Percentiles rank a stretch among this genome's conserved stretches.
These are phyloP conservation scores for Colletotrichum tropicale DNA, from an alignment of 2,329 filamentous ascomycete species.

Conservation along the genomic window DNA sequence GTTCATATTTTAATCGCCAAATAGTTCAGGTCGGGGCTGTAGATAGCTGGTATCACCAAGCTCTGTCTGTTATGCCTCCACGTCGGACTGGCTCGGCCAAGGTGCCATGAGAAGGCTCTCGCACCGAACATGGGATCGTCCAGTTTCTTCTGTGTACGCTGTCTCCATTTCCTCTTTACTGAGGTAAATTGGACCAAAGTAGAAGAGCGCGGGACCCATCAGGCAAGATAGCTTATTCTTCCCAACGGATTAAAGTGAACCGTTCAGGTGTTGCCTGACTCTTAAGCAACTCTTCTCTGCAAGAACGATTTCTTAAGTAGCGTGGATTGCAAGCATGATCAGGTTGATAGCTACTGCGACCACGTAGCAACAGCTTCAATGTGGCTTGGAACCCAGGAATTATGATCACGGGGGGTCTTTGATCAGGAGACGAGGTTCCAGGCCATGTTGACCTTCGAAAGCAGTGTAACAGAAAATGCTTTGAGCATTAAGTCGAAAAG, in stretches of 20 bases:
- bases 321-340: not conserved
- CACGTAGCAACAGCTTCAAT: not conserved
- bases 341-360: not conserved
- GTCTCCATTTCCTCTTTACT: not conserved
- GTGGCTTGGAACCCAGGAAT: not conserved
- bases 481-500: not conserved
- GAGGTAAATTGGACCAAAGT: accelerated
- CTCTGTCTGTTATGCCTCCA: not conserved
- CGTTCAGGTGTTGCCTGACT: not conserved
- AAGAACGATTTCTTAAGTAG: not conserved
- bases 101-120: not conserved
- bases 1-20: accelerated
- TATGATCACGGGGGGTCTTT: not conserved
- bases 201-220: not conserved
- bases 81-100: not conserved
- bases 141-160: not conserved
- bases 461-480: not conserved
- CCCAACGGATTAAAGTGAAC: not conserved
- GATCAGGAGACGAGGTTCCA: not conserved
- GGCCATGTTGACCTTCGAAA: not conserved
- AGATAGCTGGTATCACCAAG: not conserved
- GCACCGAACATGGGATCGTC: not conserved
- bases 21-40: not conserved
- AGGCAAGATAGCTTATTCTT: not conserved
- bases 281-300: not conserved